Evolutionary conservation across 768 basidiomycete genomes (phyloP), one percentile per base, ranked within the genome.

Genomic region (Cystobasidium tubakii): DNA sequence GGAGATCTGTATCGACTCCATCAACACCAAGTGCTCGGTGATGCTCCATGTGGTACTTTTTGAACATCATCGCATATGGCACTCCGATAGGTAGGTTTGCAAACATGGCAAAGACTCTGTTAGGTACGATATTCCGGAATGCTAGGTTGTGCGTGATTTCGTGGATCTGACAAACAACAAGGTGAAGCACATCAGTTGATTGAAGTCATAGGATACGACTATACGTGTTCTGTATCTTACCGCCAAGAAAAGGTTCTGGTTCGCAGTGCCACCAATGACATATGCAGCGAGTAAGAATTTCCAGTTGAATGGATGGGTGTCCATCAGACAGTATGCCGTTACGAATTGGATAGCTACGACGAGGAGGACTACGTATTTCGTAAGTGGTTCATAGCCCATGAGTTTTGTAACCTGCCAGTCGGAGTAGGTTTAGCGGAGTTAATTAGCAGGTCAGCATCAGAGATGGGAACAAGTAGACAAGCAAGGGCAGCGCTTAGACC

Each of bases 121-220:
- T 99, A 9, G 88, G 86, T 64, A 83, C 83, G 57, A 98, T 86
- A 27, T 89, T 85, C 75, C 85, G 86, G 83, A 97, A 98, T 1
- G 92, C 96, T 31, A 99, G 85, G 80, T 97, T 98, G 81, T 99
- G 96, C 1, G 94, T 96, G 75, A 99, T 96, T 80, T 99, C 96
- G 80, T 99, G 96, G 67, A 99, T 96, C 69, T 71, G 36, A 15
- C 4, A 6, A 29, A 15, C 50, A 54, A 7, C 6, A n/a, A n/a
- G 3, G 33, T 34, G 25, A n/a, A n/a, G n/a, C n/a, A 17, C 19
- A 55, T 54, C 53, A 53, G 53, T 53, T 55, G 15, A 29, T 53
- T 29, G 23, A 54, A 23, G 34, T 7, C 27, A 36, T 55, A 29
- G 9, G 4, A n/a, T n/a, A n/a, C n/a, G n/a, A n/a, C n/a, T n/a